phyloP scores from a whole-genome alignment of 176 grass and related monocot genomes.

The Carex cristatella region DNA sequence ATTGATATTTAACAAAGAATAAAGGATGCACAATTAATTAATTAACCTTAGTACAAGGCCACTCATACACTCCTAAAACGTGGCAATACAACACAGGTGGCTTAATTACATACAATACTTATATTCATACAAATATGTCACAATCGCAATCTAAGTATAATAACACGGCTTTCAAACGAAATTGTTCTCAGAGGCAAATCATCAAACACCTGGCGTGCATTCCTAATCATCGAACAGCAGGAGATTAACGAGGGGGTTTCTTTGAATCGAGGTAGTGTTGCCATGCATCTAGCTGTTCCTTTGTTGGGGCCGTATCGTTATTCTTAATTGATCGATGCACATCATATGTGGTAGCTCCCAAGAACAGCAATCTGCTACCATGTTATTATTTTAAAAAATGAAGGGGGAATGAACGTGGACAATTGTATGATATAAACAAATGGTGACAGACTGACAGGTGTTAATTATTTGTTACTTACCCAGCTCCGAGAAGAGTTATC shows the following conservation, averaged over 20 bases:
- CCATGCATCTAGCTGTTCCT: constrained; percentile 60
- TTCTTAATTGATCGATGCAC: constrained; percentile 89
- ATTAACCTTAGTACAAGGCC: neutral
- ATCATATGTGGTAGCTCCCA: constrained; percentile 74
- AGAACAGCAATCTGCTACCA: constrained; percentile 44
- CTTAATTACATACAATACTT: neutral
- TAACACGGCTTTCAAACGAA: too few relatives aligned
- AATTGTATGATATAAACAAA: neutral
- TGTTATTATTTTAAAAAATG: neutral
- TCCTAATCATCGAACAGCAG: neutral
- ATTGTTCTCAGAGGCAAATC: neutral
- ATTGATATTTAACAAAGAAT: neutral
- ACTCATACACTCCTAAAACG: neutral
- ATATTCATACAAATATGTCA: neutral
- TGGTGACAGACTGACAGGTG: neutral
- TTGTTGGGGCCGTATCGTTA: constrained; percentile 58
- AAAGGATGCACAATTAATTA: neutral
- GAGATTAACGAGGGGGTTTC: constrained; percentile 14
- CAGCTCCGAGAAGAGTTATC: constrained; percentile 35
- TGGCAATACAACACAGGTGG: neutral
- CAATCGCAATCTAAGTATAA: neutral
- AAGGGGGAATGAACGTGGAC: neutral
- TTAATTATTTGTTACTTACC: constrained; percentile 23
- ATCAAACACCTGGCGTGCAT: neutral
- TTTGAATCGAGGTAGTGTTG: constrained; percentile 58